Conservation (phyloP, 306 rosid species). For the Arachis stenosperma region DNA sequence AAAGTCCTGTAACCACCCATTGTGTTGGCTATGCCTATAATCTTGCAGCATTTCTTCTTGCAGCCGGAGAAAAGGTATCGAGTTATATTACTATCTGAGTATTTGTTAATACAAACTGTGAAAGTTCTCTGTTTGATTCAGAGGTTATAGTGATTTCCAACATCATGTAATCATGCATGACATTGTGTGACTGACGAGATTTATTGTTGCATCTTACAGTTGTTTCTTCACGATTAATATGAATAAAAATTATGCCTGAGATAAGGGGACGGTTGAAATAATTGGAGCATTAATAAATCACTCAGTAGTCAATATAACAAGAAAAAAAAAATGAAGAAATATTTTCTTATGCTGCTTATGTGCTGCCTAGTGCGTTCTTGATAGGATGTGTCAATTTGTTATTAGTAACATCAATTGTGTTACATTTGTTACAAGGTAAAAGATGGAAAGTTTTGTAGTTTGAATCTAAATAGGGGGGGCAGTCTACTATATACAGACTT, state of each 20-base stretch:
- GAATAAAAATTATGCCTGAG: constrained; percentile 22
- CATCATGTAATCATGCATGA: constrained; percentile 23
- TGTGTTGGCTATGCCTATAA: constrained; percentile 85
- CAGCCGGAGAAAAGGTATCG: constrained; percentile 92
- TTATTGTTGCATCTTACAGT: not conserved
- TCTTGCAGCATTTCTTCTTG: constrained; percentile 82
- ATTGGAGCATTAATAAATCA: not conserved
- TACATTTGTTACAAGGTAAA: constrained; percentile 8
- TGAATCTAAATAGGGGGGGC: not conserved
- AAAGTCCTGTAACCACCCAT: constrained; percentile 80
- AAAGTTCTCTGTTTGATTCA: not conserved
- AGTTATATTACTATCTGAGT: constrained; percentile 7
- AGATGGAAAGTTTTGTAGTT: constrained; percentile 10
- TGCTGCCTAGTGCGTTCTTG: not conserved
- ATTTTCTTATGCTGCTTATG: constrained; percentile 12
- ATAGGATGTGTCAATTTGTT: constrained; percentile 7
- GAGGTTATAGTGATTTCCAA: constrained; percentile 26
- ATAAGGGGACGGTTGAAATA: constrained; percentile 17
- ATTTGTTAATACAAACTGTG: constrained; percentile 25
- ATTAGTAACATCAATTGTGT: not conserved
- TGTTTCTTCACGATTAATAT: constrained; percentile 21
- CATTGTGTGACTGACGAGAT: constrained; percentile 20
- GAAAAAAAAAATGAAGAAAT: constrained; percentile 1
- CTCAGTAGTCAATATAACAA: not conserved
- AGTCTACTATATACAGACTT: not conserved